Evolutionary conservation across 2,329 filamentous ascomycete species (phyloP).

Genomic region (Onygenales sp.): DNA sequence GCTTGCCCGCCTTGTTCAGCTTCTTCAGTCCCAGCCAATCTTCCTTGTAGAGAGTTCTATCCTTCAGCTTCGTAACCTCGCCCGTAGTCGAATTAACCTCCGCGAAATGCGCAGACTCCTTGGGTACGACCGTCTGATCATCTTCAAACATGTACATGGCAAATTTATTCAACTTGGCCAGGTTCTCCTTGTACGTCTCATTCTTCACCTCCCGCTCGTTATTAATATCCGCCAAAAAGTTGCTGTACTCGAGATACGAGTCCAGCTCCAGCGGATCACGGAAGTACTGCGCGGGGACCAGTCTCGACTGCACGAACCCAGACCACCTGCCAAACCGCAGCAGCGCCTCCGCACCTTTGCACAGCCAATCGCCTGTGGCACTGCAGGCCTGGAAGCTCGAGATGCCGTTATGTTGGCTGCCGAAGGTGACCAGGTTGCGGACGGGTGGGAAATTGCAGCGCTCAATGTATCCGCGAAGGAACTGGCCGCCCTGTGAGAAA

Average conservation of each 20-base stretch:
- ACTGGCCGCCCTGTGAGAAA: constrained; percentile 93
- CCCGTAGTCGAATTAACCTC: constrained; percentile 64
- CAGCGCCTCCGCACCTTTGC: constrained; percentile 67
- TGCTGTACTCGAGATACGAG: constrained; percentile 67
- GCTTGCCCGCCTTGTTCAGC: constrained; percentile 67
- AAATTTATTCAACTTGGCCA: constrained; percentile 63
- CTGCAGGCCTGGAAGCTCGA: constrained; percentile 67
- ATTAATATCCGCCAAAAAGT: constrained; percentile 92
- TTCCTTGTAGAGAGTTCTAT: constrained; percentile 68
- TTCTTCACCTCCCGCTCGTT: constrained; percentile 78
- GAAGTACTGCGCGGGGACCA: constrained; percentile 95
- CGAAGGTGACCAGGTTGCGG: constrained; percentile 75
- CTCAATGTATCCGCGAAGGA: constrained; percentile 84
- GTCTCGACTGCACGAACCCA: constrained; percentile 61
- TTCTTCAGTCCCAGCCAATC: constrained; percentile 84
- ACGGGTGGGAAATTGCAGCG: constrained; percentile 71
- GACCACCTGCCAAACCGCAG: constrained; percentile 75
- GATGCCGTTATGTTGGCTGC: constrained; percentile 89
- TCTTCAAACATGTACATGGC: constrained; percentile 86
- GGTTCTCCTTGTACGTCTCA: constrained; percentile 58
- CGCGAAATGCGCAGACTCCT: constrained; percentile 83
- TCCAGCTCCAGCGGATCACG: constrained; percentile 60
- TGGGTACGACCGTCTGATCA: constrained; percentile 77
- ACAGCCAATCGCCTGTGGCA: constrained; percentile 60
- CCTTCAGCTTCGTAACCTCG: constrained; percentile 56